Evolutionary conservation across 2,329 filamentous ascomycete species (phyloP), one percentile per base, ranked within the genome.

Genomic region (Phialemonium atrogriseum): DNA sequence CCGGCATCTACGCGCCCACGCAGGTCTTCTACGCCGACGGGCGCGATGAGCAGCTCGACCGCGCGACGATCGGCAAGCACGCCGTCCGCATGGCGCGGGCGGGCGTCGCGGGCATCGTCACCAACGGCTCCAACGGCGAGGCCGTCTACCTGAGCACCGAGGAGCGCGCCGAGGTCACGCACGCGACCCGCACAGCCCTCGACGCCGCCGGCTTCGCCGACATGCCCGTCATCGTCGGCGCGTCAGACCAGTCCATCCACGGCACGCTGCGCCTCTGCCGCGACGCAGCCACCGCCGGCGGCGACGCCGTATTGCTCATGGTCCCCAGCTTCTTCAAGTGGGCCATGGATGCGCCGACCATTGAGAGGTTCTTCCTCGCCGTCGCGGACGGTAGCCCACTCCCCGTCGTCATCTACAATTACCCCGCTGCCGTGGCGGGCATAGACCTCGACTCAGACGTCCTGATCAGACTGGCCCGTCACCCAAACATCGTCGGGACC

Each of bases 101-200:
- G 24, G 77, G 77, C 5, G 67, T 81, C n/a, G 73, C 72, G 21
- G 77, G 77, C n/a, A 66, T 82, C 24, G 73, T 80, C 18, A 74
- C 73, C 36, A 77, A 79, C 70, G 77, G 77, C 38, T 80, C 76
- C 24, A 81, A 81, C 51, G 77, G 77, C 30, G 77, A 82, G 59
- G 76, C 77, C 11, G 77, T 80, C 20, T 76, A 81, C 32, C 32
- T 42, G 11, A 31, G 36, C 3, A n/a, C 32, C 7, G 23, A 32
- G 10, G 42, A 44, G 22, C 36, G 38, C 13, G 24, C 26, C 3
- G 7, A 19, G 13, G 38, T 43, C 8, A 42, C 40, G 9, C 34
- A 28, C 10, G 28, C 29, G 18, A 44, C 42, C 3, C 30, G 42
- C 16, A 7, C 35, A 19, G 42, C 42, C 50, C 65, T 82, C 18